Evolutionary conservation across 495 filamentous ascomycete genomes (phyloP), one percentile per base, ranked within the genome.

Genomic region (Xylaria nigripes): DNA sequence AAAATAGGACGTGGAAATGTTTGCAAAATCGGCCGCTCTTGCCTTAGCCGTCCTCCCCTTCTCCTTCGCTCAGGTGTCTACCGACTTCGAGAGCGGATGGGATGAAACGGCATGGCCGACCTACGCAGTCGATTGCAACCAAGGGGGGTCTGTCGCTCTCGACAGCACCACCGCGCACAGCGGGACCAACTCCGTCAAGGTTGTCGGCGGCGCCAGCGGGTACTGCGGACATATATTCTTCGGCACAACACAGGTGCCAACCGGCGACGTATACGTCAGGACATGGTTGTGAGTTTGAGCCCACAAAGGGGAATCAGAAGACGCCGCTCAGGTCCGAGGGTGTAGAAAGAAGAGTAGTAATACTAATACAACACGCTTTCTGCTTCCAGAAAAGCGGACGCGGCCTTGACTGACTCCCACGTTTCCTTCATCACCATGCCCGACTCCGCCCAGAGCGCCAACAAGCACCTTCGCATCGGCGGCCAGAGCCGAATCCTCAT

Each of bases 341-440:
- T 55, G 13, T 52, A n/a, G 30, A 51, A 63, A 51, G 24, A 16
- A 6, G 46, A 60, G 61, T n/a, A n/a, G n/a, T n/a, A n/a, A n/a
- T n/a, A 48, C 66, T 69, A 51, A 71, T 41, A 56, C 23, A 10
- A 9, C 27, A 2, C 5, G 32, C 60, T 46, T 43, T 48, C 45
- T 54, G 5, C 61, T 1, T 54, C 6, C 10, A 80, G 76, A 50
- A 76, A 76, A 72, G 72, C 76, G n/a, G 66, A 68, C 43, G 77
- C 71, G 54, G 75, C 79, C 51, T 63, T 81, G 15, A 79, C 74
- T 32, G 68, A 67, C 66, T 69, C 70, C 23, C 79, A 82, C 66
- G 77, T 82, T 56, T 72, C 73, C 61, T 81, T 82, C 69, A 82
- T 82, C 64, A 79, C 76, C 18, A 82, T 82, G 79, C 74, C 78